Evolutionary conservation across 345 rosid species (phyloP).

Genomic region (Eucalyptus marginata): DNA sequence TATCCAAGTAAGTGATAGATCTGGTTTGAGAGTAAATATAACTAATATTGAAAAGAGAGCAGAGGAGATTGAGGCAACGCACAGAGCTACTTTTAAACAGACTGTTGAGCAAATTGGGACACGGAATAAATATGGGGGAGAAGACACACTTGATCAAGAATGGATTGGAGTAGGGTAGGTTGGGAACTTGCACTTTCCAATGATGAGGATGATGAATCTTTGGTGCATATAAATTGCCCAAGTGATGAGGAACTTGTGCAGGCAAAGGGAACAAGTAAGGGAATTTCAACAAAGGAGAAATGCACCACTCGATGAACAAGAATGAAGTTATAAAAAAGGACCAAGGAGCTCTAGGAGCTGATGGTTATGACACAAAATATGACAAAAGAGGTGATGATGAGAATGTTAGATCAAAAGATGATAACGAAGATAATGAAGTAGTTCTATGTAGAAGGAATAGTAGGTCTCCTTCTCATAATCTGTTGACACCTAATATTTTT

Average conservation of each 20-base stretch:
- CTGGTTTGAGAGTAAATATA: background rate
- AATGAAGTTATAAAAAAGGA: no score
- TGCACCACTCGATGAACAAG: background rate
- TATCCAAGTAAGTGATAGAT: background rate
- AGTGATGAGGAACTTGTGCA: background rate
- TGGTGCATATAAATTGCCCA: background rate
- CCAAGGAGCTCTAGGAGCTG: background rate
- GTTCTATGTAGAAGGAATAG: background rate
- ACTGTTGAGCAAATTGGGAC: fast-evolving
- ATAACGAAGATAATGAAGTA: background rate
- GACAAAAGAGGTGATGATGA: background rate
- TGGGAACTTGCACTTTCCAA: background rate
- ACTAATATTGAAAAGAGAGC: background rate
- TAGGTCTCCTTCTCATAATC: background rate
- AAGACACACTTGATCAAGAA: background rate
- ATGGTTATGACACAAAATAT: background rate
- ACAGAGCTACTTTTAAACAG: background rate
- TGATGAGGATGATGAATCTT: background rate
- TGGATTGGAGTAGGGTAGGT: background rate
- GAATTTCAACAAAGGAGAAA: background rate
- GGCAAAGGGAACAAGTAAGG: background rate
- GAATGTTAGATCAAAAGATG: background rate
- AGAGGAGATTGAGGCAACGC: background rate
- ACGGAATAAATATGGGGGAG: background rate
- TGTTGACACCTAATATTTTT: no score